phyloP scores from a whole-genome alignment of 192 early-diverging fungal species.

The Coemansia sp. region DNA sequence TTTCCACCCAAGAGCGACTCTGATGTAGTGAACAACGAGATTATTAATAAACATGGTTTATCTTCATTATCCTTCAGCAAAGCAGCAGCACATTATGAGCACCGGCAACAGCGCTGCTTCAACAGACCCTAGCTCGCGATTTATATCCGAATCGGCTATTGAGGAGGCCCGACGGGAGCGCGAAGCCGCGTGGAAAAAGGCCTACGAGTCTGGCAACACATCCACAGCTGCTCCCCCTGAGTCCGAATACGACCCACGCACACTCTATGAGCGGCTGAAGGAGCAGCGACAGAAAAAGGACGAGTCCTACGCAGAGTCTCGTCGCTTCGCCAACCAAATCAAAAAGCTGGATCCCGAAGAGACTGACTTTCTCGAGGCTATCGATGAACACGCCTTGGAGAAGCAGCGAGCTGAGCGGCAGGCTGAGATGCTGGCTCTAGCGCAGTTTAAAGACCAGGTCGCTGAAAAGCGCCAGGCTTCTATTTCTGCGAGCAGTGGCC shows the following conservation, averaged over 20 bases:
- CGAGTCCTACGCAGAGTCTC: constrained; percentile 61
- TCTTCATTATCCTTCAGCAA: neutral
- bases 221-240: neutral
- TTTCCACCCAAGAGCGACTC: neutral
- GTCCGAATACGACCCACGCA: constrained; percentile 64
- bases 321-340: constrained; percentile 55
- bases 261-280: constrained; percentile 71
- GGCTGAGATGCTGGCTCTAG: constrained; percentile 16
- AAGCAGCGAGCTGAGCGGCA: constrained; percentile 7
- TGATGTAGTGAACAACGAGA: neutral
- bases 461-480: constrained; percentile 12
- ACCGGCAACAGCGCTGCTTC: neutral
- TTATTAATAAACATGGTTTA: neutral
- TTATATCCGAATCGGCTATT: constrained; percentile 34
- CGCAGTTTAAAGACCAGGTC: constrained; percentile 28
- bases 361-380: constrained; percentile 62
- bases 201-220: constrained; percentile 19
- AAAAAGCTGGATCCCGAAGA: constrained; percentile 68
- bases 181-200: constrained; percentile 34
- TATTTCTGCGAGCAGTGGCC: neutral
- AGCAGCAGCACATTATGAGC: neutral
- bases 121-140: constrained; percentile 32
- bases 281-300: constrained; percentile 65
- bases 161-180: constrained; percentile 43
- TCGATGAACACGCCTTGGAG: constrained; percentile 46